A percentile compares a stretch with the other conserved stretches of the same genome.
Evolutionary conservation across 2,329 filamentous ascomycete genomes (phyloP).

Genomic region (Zymoseptoria pseudotritici): DNA sequence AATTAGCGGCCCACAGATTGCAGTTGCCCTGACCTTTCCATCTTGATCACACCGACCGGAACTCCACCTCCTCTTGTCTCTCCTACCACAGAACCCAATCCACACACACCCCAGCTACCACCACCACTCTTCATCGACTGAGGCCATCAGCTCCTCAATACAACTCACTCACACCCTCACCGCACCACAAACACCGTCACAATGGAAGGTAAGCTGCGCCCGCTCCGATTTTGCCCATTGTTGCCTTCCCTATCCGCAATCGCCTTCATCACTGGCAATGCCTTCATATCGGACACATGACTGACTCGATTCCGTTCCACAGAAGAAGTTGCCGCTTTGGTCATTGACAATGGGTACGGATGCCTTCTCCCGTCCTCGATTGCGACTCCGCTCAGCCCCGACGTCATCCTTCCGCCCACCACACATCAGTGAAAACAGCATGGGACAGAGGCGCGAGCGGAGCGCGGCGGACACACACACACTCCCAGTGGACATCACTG

Average conservation of each 20-base stretch:
- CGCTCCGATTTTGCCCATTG: slow-evolving; percentile 8
- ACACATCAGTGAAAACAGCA: slow-evolving; percentile 8
- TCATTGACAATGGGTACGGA: slow-evolving; percentile 99
- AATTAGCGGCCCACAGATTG: not conserved
- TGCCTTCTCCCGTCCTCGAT: slow-evolving; percentile 31
- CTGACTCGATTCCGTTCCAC: slow-evolving; percentile 28
- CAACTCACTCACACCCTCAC: slow-evolving; percentile 1
- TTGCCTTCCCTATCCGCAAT: slow-evolving; percentile 12
- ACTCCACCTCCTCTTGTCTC: not conserved
- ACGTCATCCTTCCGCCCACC: slow-evolving; percentile 26
- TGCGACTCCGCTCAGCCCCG: slow-evolving; percentile 25
- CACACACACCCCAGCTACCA: slow-evolving; percentile 4
- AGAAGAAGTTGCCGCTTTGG: slow-evolving; percentile 99
- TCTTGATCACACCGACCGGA: slow-evolving; percentile 1
- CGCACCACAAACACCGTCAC: slow-evolving; percentile 17
- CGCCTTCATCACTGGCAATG: slow-evolving; percentile 6
- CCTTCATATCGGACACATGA: slow-evolving; percentile 4
- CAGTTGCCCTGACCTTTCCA: not conserved
- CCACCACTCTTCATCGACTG: slow-evolving; percentile 1
- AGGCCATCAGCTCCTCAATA: slow-evolving; percentile 7
- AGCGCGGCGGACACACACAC: slow-evolving; percentile 1
- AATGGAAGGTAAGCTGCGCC: slow-evolving; percentile 27
- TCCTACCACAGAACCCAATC: slow-evolving; percentile 1
- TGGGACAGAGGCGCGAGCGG: slow-evolving; percentile 2
- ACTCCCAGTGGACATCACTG: slow-evolving; percentile 12